Percentiles rank a stretch among this genome's conserved stretches.
Evolutionary conservation across 1,284 basidiomycete genomes (phyloP).

Genomic region (Rhodotorula sp.): DNA sequence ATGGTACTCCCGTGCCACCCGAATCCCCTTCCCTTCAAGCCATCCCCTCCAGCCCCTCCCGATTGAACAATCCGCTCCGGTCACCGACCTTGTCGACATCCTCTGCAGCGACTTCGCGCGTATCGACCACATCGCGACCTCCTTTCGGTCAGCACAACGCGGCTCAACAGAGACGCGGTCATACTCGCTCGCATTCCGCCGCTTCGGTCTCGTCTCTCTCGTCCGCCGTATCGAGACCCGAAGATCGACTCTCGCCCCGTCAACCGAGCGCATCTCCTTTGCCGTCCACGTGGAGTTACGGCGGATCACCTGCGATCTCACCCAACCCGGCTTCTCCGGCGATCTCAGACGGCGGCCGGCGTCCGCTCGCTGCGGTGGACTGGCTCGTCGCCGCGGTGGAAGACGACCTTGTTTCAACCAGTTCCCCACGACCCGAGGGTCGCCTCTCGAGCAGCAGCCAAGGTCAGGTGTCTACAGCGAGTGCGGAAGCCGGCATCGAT

Average conservation of each 20-base stretch:
- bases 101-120: background rate
- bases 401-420: background rate
- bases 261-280: background rate
- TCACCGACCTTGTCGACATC: conserved; percentile 17
- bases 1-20: background rate
- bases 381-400: conserved; percentile 4
- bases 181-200: conserved; percentile 13
- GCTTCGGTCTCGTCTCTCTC: conserved; percentile 17
- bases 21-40: conserved; percentile 1
- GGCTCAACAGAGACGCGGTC: background rate
- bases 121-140: background rate
- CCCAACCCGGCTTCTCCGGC: background rate
- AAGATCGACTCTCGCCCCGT: background rate
- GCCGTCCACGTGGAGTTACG: background rate
- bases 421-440: background rate
- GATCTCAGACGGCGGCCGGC: background rate
- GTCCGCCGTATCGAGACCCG: background rate
- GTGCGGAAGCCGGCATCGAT: background rate
- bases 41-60: background rate
- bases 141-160: background rate
- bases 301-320: background rate
- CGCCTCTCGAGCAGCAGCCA: conserved; percentile 9
- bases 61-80: background rate
- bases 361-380: conserved; percentile 3
- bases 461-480: background rate